Evolutionary conservation across 2,329 filamentous ascomycete genomes (phyloP).

Genomic region (Hypoxylon sp.): DNA sequence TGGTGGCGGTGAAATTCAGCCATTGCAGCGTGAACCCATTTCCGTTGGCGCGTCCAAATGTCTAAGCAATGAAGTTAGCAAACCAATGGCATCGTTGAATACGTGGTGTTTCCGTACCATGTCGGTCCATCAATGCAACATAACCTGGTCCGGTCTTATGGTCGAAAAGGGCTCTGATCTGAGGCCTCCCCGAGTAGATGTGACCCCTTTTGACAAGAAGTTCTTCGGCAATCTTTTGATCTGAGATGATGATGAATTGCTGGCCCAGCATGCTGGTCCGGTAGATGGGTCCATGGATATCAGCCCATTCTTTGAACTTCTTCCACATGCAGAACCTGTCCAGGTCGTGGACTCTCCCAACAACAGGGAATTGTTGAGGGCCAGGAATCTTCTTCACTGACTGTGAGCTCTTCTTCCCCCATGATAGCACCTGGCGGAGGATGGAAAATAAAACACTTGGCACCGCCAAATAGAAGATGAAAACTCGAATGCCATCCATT

Average conservation of each 20-base stretch:
- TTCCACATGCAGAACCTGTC: slow-evolving; percentile 64
- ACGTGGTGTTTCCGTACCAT: slow-evolving; percentile 54
- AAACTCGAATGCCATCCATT: slow-evolving; percentile 59
- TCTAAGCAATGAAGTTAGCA: slow-evolving; percentile 53
- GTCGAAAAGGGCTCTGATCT: slow-evolving; percentile 64
- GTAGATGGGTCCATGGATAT: slow-evolving; percentile 53
- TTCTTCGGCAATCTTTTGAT: slow-evolving; percentile 65
- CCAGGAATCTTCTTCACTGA: slow-evolving; percentile 60
- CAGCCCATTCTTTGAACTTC: slow-evolving; percentile 61
- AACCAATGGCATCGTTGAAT: background rate
- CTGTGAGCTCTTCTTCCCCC: slow-evolving; percentile 51
- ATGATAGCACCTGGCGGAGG: slow-evolving; percentile 58
- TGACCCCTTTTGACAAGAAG: slow-evolving; percentile 65
- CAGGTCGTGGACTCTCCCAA: slow-evolving; percentile 66
- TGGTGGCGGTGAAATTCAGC: slow-evolving; percentile 57
- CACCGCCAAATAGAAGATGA: slow-evolving; percentile 63
- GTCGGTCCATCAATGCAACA: slow-evolving; percentile 66
- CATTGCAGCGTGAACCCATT: slow-evolving; percentile 68
- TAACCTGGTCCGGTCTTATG: slow-evolving; percentile 66
- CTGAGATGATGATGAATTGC: slow-evolving; percentile 60
- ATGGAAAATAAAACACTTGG: slow-evolving; percentile 62
- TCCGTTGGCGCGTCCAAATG: slow-evolving; percentile 64
- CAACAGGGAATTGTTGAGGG: slow-evolving; percentile 63
- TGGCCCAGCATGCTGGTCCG: slow-evolving; percentile 55
- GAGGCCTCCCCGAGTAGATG: slow-evolving; percentile 66